A percentile compares a stretch with the other conserved stretches of the same genome.
These are phyloP conservation scores for Colletotrichum sp. DNA, from an alignment of 2,329 filamentous ascomycete genomes.

Conservation along the genomic window DNA sequence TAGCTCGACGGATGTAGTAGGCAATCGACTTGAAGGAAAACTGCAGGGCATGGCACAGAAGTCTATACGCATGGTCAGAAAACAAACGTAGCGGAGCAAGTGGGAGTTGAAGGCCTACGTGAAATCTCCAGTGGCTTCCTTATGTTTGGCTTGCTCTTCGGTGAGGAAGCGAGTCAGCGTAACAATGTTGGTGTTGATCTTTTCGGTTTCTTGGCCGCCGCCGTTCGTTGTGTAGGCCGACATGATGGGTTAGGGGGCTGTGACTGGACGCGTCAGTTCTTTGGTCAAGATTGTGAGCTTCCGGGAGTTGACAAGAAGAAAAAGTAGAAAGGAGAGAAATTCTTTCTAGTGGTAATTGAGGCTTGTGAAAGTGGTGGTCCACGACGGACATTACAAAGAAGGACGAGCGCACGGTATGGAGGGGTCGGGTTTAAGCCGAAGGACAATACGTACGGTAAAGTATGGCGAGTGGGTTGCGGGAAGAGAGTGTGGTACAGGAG, in stretches of 20 bases:
- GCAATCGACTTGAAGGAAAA: constrained; percentile 99
- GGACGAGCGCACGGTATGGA: not conserved
- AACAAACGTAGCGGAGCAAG: not conserved
- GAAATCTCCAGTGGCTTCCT: constrained; percentile 97
- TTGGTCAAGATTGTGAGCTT: not conserved
- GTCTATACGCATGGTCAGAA: constrained; percentile 52
- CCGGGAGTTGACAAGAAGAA: not conserved
- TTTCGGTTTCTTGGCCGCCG: constrained; percentile 66
- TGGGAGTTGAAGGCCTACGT: constrained; percentile 67
- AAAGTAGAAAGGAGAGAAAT: not conserved
- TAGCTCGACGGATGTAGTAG: constrained; percentile 97
- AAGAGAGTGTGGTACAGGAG: not conserved
- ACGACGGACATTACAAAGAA: not conserved
- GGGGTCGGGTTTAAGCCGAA: not conserved
- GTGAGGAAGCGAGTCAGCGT: constrained; percentile 95
- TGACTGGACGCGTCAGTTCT: not conserved
- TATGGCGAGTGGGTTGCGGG: not conserved
- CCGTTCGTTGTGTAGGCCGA: constrained; percentile 34
- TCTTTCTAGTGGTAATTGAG: not conserved
- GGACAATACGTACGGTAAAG: not conserved
- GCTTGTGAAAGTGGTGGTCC: constrained; percentile 12
- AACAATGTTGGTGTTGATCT: constrained; percentile 94
- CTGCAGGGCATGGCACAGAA: constrained; percentile 96
- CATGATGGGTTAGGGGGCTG: constrained; percentile 6
- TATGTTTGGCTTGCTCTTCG: constrained; percentile 92